Evolutionary conservation across 441 rosid species (phyloP), one percentile per base, ranked within the genome.

Genomic region (Aquilaria agallochum): DNA sequence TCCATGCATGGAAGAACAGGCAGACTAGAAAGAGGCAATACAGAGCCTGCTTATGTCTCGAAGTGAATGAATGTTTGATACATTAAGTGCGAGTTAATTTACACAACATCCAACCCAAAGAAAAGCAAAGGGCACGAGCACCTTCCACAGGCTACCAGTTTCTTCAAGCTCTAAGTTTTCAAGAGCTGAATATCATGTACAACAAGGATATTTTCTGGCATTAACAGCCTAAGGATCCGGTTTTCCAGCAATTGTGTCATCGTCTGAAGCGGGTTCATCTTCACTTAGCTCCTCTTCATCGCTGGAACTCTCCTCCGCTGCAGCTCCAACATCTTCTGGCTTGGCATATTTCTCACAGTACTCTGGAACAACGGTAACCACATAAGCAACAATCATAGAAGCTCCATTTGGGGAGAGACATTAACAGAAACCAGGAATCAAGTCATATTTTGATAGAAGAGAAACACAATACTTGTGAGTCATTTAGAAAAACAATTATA

Each of bases 211-310:
- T 59, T 62, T 66, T 69, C 27, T 50, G 52, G 55, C 50, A 31
- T 31, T 40, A 8, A 40, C 44, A 51, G 5, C 74, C 69, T 73
- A 83, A 53, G 85, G 96, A 80, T 88, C 94, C 31, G 83, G 83
- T 78, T 88, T 77, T 68, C 97, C 95, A 3, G 84, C 95, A 31
- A 88, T 69, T 64, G 81, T 83, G 0, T 88, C 95, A 53, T 90
- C 93, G 49, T 85, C 85, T 1, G 96, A 86, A 20, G 62, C 87
- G 58, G 70, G 84, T 36, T 88, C 97, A 27, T 88, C 95, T 64
- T 85, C 98, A 14, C 93, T 93, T 73, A 87, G 66, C 75, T 93
- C 98, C 64, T 93, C 98, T 65, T 88, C 97, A 30, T 90, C 98
- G 9, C 92, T 86, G 11, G 93, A 90, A 56, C 81, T 77, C 40